phyloP scores from a whole-genome alignment of 2,329 filamentous ascomycete species.

The Trematosphaeria pertusa region DNA sequence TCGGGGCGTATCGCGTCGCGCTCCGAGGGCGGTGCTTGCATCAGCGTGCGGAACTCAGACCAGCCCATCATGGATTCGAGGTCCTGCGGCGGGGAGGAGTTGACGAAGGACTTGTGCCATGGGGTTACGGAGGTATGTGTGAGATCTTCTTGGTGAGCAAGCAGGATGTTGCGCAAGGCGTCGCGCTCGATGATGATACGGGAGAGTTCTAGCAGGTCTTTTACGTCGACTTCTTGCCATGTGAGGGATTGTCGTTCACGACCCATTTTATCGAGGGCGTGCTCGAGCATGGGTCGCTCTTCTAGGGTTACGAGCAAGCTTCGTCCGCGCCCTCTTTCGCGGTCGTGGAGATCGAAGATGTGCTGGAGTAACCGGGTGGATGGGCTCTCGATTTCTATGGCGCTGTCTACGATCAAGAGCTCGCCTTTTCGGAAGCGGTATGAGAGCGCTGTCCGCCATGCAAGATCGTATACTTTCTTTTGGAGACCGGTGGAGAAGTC shows the following conservation, averaged over 20 bases:
- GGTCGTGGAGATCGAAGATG: constrained; percentile 73
- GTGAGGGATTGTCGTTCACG: constrained; percentile 74
- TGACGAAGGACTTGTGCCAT: constrained; percentile 25
- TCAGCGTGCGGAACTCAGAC: constrained; percentile 35
- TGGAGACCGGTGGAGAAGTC: constrained; percentile 87
- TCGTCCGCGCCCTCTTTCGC: constrained; percentile 40
- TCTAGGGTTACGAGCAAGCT: constrained; percentile 40
- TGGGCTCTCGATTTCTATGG: constrained; percentile 73
- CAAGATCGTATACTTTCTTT: constrained; percentile 91
- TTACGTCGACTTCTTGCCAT: constrained; percentile 87
- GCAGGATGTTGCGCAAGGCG: constrained; percentile 77
- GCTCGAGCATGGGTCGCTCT: constrained; percentile 63
- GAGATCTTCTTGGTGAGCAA: constrained; percentile 37
- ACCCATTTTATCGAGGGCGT: constrained; percentile 69
- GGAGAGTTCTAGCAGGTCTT: constrained; percentile 86
- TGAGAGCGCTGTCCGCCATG: constrained; percentile 91
- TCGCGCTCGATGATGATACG: constrained; percentile 85
- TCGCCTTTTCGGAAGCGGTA: constrained; percentile 90
- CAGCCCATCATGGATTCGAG: constrained; percentile 36
- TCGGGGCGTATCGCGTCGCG: constrained; percentile 28
- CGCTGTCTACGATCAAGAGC: constrained; percentile 82
- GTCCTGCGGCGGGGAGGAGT: constrained; percentile 23
- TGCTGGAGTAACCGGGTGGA: constrained; percentile 68
- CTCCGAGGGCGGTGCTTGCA: constrained; percentile 25
- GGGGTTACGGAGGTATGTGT: no score